Percentiles rank a stretch among this genome's conserved stretches.
phyloP scores from a whole-genome alignment of 805 yeast species.

The Zygoascus ofunaensis region DNA sequence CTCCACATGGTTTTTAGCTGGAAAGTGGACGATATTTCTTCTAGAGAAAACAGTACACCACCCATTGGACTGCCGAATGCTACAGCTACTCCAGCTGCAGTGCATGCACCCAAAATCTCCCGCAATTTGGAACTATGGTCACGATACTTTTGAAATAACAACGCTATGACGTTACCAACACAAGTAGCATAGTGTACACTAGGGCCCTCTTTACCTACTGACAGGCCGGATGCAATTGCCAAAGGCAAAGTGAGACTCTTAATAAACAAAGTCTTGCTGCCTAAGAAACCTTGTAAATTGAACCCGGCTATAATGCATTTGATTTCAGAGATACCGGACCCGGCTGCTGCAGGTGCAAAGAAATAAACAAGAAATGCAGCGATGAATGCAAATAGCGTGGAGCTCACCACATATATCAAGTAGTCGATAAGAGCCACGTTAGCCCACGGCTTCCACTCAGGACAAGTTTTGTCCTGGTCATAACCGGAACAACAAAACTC shows the following conservation, averaged over 20 bases:
- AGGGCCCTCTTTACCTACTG: constrained; percentile 97
- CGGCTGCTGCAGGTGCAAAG: constrained; percentile 87
- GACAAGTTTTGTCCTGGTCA: constrained; percentile 37
- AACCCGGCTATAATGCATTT: constrained; percentile 92
- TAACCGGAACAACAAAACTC: constrained; percentile 78
- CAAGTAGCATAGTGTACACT: constrained; percentile 97
- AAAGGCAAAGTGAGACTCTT: constrained; percentile 79
- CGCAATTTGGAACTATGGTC: constrained; percentile 29
- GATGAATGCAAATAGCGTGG: constrained; percentile 50
- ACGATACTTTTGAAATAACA: constrained; percentile 36
- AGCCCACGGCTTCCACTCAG: constrained; percentile 66
- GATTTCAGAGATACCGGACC: constrained; percentile 95
- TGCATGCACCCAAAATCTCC: constrained; percentile 74
- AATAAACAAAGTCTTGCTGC: constrained; percentile 58
- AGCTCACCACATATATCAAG: constrained; percentile 46
- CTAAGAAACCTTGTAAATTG: constrained; percentile 65
- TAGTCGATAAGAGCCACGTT: constrained; percentile 38
- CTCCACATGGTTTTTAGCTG: constrained; percentile 80
- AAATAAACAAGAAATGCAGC: constrained; percentile 62
- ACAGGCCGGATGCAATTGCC: constrained; percentile 85
- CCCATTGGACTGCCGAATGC: constrained; percentile 98
- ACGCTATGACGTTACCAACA: constrained; percentile 75
- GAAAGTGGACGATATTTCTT: constrained; percentile 73
- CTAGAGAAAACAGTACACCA: constrained; percentile 88
- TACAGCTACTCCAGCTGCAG: constrained; percentile 98